Base-by-base conservation (phyloP, 2,329 filamentous ascomycete genomes). In the Colletotrichum tropicicola region DNA sequence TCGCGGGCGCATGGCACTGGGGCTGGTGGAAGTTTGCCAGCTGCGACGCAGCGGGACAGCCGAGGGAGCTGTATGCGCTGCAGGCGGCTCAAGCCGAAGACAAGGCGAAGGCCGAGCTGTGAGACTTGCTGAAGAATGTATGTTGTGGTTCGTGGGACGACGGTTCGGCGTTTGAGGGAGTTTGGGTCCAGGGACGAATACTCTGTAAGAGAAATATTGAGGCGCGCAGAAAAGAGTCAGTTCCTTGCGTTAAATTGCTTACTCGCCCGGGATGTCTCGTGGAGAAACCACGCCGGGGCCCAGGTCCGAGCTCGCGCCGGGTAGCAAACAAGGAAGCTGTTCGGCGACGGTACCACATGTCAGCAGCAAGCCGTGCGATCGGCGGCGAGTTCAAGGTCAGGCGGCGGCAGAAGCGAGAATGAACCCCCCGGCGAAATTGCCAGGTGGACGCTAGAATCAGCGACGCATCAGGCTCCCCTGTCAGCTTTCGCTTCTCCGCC, bases 1-100 rank as follows among this genome's bases (percentile, higher is more conserved):
- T 90, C 44, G 86, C 80, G 2, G 87, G 87, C 2, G 80, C 84
- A 35, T 85, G 82, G 75, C 81, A 89, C 68, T 82, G 81, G 35
- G 78, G 81, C 3, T 85, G 84, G 82, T 91, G 89, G 88, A 88
- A 83, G 77, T 91, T 90, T 78, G 81, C 87, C 30, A 90, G 87
- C 70, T 91, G 88, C 70, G 83, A 87, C 70, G 75, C 79, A 4
- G 72, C 76, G 0, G 87, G 87, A 3, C 75, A 77, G 71, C 86
- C 85, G 44, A 83, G 82, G 73, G 80, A 84, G 73, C 70, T 89
- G 67, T 85, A 85, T 70, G 86, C 86, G 4, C 70, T 85, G 65
- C 73, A 74, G 39, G 66, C 45, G 10, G 48, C 17, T 19, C 17
- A 49, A 30, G 5, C 37, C 17, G 61, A 55, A 9, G 61, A 61